Evolutionary conservation across 2,329 filamentous ascomycete genomes (phyloP).

Genomic region (Cadophora gregata): DNA sequence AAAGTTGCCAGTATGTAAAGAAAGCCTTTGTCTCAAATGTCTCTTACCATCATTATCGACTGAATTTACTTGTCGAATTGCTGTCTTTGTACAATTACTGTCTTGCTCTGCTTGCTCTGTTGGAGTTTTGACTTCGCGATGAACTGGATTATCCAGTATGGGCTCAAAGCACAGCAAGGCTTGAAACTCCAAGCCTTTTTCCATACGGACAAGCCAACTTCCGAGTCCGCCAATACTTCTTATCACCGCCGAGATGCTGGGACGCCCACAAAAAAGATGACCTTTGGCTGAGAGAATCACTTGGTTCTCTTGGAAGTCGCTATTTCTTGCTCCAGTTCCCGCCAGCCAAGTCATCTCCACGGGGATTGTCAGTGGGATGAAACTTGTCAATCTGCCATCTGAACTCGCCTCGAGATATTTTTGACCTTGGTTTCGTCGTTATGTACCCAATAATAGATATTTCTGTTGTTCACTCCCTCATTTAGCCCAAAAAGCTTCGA

Average conservation of each 20-base stretch:
- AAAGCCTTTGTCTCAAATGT: not conserved
- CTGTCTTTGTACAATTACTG: not conserved
- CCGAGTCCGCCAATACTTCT: conserved; percentile 12
- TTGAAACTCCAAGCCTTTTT: conserved; percentile 7
- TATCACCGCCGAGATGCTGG: conserved; percentile 3
- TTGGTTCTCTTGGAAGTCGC: conserved; percentile 10
- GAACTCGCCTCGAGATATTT: not conserved
- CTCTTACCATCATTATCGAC: not conserved
- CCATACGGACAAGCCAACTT: not conserved
- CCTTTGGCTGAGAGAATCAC: not conserved
- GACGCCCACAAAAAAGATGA: not conserved
- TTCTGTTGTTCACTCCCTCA: not conserved
- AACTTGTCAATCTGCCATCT: conserved; percentile 12
- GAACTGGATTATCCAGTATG: not conserved
- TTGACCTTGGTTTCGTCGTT: not conserved
- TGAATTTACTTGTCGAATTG: not conserved
- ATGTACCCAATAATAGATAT: conserved; percentile 8
- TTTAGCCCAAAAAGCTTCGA: not conserved
- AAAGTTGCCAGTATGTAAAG: not conserved
- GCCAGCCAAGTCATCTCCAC: conserved; percentile 14
- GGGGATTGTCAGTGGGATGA: not conserved
- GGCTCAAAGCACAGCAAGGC: not conserved
- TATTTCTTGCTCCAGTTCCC: conserved; percentile 9
- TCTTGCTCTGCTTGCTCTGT: not conserved
- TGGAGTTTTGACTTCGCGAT: not conserved